Evolutionary conservation across 306 rosid genomes (phyloP).

Genomic region (Cicer judaicum): DNA sequence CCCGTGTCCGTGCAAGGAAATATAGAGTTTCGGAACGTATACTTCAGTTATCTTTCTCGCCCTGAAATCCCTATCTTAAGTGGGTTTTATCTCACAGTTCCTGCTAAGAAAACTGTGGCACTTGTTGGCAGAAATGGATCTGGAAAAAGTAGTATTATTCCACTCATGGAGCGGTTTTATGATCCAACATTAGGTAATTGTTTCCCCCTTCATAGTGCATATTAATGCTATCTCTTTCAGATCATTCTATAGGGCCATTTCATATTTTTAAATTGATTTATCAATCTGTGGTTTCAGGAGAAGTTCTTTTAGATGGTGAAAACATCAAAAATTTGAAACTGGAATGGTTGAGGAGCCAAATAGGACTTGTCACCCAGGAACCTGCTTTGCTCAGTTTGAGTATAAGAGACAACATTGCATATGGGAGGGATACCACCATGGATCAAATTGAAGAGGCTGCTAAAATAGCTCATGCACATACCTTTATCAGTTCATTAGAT

Average conservation of each 20-base stretch:
- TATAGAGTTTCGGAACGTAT: slow-evolving; percentile 96
- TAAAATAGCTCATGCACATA: slow-evolving; percentile 97
- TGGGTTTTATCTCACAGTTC: slow-evolving; percentile 97
- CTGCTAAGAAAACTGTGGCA: slow-evolving; percentile 99
- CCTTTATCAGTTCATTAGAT: slow-evolving; percentile 90
- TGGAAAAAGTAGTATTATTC: slow-evolving; percentile 98
- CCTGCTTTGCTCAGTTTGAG: slow-evolving; percentile 98
- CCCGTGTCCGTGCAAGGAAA: slow-evolving; percentile 85
- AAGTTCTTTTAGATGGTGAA: slow-evolving; percentile 99
- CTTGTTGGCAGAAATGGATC: slow-evolving; percentile 99
- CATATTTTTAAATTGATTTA: slow-evolving; percentile 42
- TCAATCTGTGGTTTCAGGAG: slow-evolving; percentile 80
- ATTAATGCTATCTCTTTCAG: slow-evolving; percentile 31
- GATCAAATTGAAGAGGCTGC: slow-evolving; percentile 99
- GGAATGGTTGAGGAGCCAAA: slow-evolving; percentile 98
- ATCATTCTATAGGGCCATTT: slow-evolving; percentile 19
- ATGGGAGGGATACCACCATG: slow-evolving; percentile 84
- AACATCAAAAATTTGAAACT: slow-evolving; percentile 88
- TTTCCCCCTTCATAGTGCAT: slow-evolving; percentile 29
- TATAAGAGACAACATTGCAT: slow-evolving; percentile 97
- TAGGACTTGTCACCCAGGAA: slow-evolving; percentile 97
- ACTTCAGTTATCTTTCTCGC: slow-evolving; percentile 98
- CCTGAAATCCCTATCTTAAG: slow-evolving; percentile 99
- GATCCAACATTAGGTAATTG: slow-evolving; percentile 93
- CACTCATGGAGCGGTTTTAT: slow-evolving; percentile 99